These are phyloP conservation scores for Plantago major DNA, from an alignment of 257 asterid genomes.

Conservation along the genomic window DNA sequence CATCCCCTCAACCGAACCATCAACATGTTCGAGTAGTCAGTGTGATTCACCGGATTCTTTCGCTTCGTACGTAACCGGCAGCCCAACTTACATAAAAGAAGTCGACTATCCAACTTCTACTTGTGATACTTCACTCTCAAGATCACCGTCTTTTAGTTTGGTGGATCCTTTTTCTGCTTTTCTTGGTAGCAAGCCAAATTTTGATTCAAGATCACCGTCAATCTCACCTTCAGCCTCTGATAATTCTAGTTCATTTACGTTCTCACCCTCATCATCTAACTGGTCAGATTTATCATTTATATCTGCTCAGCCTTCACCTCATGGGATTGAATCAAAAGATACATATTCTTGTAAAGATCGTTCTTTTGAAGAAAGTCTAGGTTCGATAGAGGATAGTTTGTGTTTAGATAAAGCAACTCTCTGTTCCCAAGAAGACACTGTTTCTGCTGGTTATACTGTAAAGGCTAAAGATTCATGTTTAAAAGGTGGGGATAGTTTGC, in stretches of 20 bases:
- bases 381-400: conserved; percentile 28
- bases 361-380: conserved; percentile 25
- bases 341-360: conserved; percentile 26
- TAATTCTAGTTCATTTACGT: conserved; percentile 68
- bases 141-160: conserved; percentile 54
- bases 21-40: conserved; percentile 35
- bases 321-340: conserved; percentile 32
- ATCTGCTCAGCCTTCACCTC: conserved; percentile 71
- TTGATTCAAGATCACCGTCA: conserved; percentile 53
- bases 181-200: conserved; percentile 43
- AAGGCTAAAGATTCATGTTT: conserved; percentile 29
- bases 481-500: conserved; percentile 29
- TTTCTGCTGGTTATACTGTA: conserved; percentile 22
- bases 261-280: conserved; percentile 87
- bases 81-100: conserved; percentile 35
- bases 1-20: conserved; percentile 30
- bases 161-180: conserved; percentile 56
- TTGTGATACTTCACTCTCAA: conserved; percentile 34
- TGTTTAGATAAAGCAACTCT: conserved; percentile 30
- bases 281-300: conserved; percentile 68
- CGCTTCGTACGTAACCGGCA: conserved; percentile 42
- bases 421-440: conserved; percentile 29
- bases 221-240: conserved; percentile 85
- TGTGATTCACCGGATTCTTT: conserved; percentile 40
- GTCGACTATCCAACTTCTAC: conserved; percentile 23